Conservation (phyloP, 1,284 basidiomycete genomes). For the Sanguinoderma infundibulare region DNA sequence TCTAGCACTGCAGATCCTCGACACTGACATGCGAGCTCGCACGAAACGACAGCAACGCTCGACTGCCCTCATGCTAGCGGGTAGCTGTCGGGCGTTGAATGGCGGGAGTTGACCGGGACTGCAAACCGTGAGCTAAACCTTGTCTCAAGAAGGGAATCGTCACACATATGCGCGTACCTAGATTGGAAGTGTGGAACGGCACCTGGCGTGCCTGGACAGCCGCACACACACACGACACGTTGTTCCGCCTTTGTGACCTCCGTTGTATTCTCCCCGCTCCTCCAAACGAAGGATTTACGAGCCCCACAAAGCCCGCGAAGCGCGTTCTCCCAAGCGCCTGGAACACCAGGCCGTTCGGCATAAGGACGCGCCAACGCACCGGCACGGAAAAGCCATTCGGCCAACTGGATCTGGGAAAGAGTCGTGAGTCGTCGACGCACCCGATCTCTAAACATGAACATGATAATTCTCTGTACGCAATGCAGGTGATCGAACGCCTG, state of each 20-base stretch:
- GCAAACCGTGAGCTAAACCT: constrained; percentile 5
- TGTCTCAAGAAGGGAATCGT: constrained; percentile 5
- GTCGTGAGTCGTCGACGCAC: not conserved
- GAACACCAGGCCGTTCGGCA: not conserved
- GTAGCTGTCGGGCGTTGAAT: not conserved
- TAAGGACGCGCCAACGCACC: not conserved
- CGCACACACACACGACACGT: constrained; percentile 1
- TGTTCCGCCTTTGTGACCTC: constrained; percentile 2
- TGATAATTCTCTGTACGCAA: not conserved
- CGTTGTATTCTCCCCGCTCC: constrained; percentile 5
- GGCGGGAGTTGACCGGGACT: not conserved
- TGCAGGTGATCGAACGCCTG: not conserved
- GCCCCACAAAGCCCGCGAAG: not conserved
- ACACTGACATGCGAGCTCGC: not conserved
- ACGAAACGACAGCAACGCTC: not conserved
- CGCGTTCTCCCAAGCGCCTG: not conserved
- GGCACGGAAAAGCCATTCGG: not conserved
- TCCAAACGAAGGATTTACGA: not conserved
- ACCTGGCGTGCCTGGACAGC: constrained; percentile 5
- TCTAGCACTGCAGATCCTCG: not conserved
- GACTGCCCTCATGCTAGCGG: not conserved
- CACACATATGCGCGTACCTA: constrained; percentile 9
- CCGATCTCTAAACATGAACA: not conserved
- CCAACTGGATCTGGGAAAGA: not conserved
- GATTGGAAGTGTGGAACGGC: not conserved